These are phyloP conservation scores for Hypsizygus ulmarius DNA, from an alignment of 1,284 basidiomycete species.

Conservation along the genomic window DNA sequence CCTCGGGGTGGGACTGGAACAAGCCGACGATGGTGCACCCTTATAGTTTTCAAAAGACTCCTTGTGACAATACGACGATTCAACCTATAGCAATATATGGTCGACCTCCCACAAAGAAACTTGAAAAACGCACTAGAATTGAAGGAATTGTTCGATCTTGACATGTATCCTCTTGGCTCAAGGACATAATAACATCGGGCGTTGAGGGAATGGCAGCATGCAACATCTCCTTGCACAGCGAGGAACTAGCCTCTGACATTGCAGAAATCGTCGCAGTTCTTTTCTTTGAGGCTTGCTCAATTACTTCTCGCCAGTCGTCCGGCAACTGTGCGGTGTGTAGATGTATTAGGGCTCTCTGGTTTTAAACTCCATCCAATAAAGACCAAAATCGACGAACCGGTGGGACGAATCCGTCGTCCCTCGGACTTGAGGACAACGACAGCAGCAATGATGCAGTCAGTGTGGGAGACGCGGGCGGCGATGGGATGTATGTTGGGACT, in stretches of 20 bases:
- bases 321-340: conserved; percentile 39
- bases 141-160: conserved; percentile 4
- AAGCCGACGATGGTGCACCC: conserved; percentile 7
- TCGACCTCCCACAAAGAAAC: background rate
- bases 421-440: conserved; percentile 11
- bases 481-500: conserved; percentile 60
- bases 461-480: conserved; percentile 50
- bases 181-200: too few species aligned
- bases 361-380: background rate
- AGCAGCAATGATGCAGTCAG: conserved; percentile 25
- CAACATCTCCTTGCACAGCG: background rate
- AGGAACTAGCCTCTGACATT: conserved; percentile 3
- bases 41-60: conserved; percentile 5
- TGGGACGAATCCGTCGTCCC: conserved; percentile 29
- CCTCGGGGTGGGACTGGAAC: conserved; percentile 9
- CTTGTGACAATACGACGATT: conserved; percentile 13
- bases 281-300: conserved; percentile 29
- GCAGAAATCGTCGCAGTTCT: conserved; percentile 23
- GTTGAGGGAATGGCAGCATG: too few species aligned
- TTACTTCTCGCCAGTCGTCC: conserved; percentile 46
- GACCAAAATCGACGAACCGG: conserved; percentile 36
- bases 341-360: too few species aligned
- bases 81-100: conserved; percentile 4
- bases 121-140: conserved; percentile 3
- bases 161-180: background rate